A percentile compares a stretch with the other conserved stretches of the same genome.
Evolutionary conservation across 371 early-diverging fungal species (phyloP).

Genomic region (Funneliformis caledonium): DNA sequence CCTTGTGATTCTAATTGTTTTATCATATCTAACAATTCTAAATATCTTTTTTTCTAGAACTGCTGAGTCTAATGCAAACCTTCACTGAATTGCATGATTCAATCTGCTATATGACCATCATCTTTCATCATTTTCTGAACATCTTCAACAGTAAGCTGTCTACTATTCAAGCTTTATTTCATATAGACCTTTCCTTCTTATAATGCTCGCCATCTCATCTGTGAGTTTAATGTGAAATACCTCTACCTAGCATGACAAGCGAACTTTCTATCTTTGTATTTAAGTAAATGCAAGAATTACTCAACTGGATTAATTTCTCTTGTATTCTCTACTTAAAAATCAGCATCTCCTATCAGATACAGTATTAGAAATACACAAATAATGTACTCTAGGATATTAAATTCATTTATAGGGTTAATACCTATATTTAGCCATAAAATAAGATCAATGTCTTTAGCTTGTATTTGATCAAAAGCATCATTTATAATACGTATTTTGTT

Average conservation of each 20-base stretch:
- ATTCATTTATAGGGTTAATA: conserved; percentile 12
- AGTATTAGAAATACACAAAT: neutral
- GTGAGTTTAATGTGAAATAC: conserved; percentile 5
- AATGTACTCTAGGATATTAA: neutral
- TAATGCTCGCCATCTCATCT: neutral
- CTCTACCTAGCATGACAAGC: neutral
- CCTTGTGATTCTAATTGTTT: too few relatives aligned
- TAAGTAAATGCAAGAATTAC: conserved; percentile 6
- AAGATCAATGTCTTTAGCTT: neutral
- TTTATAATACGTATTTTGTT: neutral
- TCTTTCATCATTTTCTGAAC: neutral
- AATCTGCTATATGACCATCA: neutral
- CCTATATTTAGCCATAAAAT: neutral
- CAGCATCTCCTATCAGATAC: neutral
- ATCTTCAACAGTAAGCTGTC: neutral
- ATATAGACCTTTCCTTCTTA: conserved; percentile 10
- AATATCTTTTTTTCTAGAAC: neutral
- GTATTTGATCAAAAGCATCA: neutral
- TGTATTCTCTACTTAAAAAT: neutral
- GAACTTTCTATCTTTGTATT: conserved; percentile 11
- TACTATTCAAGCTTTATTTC: neutral
- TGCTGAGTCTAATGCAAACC: neutral
- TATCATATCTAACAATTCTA: too few relatives aligned
- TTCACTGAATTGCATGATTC: neutral
- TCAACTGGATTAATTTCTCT: neutral